Conservation (phyloP, 192 early-diverging fungal genomes). For the Entomortierella parvispora region DNA sequence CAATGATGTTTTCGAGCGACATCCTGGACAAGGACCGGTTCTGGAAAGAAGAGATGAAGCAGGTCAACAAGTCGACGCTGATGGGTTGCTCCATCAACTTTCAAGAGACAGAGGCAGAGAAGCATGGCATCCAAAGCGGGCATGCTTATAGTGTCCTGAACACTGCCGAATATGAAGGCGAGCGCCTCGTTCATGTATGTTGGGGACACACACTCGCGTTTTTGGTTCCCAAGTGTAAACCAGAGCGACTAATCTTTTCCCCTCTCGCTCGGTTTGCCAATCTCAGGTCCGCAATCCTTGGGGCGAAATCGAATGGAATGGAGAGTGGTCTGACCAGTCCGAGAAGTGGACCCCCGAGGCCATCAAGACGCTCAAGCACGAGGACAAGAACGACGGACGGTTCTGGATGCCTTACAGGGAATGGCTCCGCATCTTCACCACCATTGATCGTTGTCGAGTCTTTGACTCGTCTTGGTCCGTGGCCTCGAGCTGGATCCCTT, state of each 20-base stretch:
- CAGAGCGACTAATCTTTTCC: neutral
- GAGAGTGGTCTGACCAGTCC: slow-evolving; percentile 52
- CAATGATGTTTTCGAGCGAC: slow-evolving; percentile 48
- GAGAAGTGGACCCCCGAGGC: slow-evolving; percentile 52
- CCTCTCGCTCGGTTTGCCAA: neutral
- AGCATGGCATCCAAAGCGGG: slow-evolving; percentile 44
- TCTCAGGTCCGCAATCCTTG: slow-evolving; percentile 61
- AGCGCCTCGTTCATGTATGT: slow-evolving; percentile 48
- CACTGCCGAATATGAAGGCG: slow-evolving; percentile 56
- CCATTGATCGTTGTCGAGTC: slow-evolving; percentile 39
- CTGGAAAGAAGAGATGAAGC: slow-evolving; percentile 64
- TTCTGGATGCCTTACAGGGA: slow-evolving; percentile 57
- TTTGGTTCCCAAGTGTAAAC: neutral
- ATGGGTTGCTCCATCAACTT: slow-evolving; percentile 53
- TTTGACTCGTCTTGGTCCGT: slow-evolving; percentile 49
- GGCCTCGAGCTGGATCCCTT: slow-evolving; percentile 50
- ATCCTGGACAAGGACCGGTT: slow-evolving; percentile 64
- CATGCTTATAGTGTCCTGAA: slow-evolving; percentile 64
- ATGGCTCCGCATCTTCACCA: slow-evolving; percentile 42
- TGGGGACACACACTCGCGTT: neutral
- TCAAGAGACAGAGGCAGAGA: slow-evolving; percentile 28
- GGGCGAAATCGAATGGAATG: slow-evolving; percentile 64
- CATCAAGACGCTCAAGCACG: slow-evolving; percentile 29
- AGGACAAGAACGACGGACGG: slow-evolving; percentile 44
- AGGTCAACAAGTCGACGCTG: slow-evolving; percentile 53